phyloP scores from a whole-genome alignment of 1,139 yeast genomes.

The Kodamaea plutei region DNA sequence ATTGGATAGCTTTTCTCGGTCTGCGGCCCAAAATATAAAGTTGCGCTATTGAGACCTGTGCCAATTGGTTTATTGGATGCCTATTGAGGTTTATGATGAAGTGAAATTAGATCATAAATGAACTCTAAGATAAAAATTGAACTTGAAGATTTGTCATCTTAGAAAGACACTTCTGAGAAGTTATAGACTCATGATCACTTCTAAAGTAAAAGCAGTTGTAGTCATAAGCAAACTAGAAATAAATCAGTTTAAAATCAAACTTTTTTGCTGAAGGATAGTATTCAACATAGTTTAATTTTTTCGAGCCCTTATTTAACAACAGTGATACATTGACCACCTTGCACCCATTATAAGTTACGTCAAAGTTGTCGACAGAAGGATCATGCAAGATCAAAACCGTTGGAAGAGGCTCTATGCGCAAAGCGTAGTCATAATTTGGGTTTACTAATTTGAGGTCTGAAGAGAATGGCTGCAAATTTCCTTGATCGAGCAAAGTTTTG shows the following conservation, averaged over 20 bases:
- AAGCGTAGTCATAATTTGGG: conserved; percentile 65
- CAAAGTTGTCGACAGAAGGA: conserved; percentile 64
- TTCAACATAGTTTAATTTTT: conserved; percentile 63
- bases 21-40: too few species aligned
- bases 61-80: too few species aligned
- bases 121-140: too few species aligned
- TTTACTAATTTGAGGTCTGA: conserved; percentile 56
- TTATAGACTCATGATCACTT: too few species aligned
- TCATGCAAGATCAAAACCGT: conserved; percentile 64
- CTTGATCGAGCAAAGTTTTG: conserved; percentile 81
- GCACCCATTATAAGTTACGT: conserved; percentile 79
- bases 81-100: too few species aligned
- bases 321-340: conserved; percentile 70
- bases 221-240: too few species aligned
- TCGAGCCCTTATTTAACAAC: conserved; percentile 42
- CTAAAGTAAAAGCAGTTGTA: too few species aligned
- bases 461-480: conserved; percentile 78
- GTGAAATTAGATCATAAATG: too few species aligned
- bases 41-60: too few species aligned
- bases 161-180: too few species aligned
- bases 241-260: conserved; percentile 46
- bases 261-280: conserved; percentile 58
- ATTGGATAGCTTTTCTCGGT: too few species aligned
- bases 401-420: conserved; percentile 78
- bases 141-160: too few species aligned